These are phyloP conservation scores for Halophytophthora polymorphica DNA, from an alignment of 352 stramenopile species.

Conservation along the genomic window DNA sequence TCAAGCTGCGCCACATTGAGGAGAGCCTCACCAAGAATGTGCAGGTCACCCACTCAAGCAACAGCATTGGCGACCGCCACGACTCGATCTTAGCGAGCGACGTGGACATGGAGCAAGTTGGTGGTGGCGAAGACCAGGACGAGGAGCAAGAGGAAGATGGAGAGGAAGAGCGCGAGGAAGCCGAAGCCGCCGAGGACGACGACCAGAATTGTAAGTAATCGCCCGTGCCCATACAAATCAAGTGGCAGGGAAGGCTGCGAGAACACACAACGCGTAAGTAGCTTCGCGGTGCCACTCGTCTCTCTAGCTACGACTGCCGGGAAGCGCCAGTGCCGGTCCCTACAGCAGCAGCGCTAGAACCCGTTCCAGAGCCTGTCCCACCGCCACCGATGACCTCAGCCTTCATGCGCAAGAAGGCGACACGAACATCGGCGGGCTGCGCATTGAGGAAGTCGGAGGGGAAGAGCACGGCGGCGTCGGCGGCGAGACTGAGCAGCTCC, in stretches of 20 bases:
- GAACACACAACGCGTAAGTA: too few species aligned
- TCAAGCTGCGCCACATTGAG: conserved; percentile 78
- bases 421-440: conserved; percentile 49
- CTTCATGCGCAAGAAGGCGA: conserved; percentile 58
- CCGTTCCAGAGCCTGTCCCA: too few species aligned
- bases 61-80: conserved; percentile 16
- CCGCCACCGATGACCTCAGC: conserved; percentile 35
- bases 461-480: conserved; percentile 72
- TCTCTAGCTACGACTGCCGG: too few species aligned
- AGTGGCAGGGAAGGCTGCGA: too few species aligned
- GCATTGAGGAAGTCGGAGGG: conserved; percentile 79
- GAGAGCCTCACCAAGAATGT: conserved; percentile 61
- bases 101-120: conserved; percentile 12
- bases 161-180: conserved; percentile 4
- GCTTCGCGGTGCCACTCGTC: too few species aligned
- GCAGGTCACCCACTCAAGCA: conserved; percentile 50
- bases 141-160: conserved; percentile 10
- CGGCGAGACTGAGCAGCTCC: conserved; percentile 81
- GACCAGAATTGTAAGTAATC: not conserved
- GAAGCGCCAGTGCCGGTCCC: too few species aligned
- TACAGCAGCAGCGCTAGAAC: too few species aligned
- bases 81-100: conserved; percentile 24
- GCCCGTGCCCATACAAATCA: too few species aligned
- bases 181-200: conserved; percentile 3
- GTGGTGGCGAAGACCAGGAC: conserved; percentile 6